Evolutionary conservation across 768 basidiomycete genomes (phyloP), one percentile per base, ranked within the genome.

Genomic region (Lactifluus echinatus): DNA sequence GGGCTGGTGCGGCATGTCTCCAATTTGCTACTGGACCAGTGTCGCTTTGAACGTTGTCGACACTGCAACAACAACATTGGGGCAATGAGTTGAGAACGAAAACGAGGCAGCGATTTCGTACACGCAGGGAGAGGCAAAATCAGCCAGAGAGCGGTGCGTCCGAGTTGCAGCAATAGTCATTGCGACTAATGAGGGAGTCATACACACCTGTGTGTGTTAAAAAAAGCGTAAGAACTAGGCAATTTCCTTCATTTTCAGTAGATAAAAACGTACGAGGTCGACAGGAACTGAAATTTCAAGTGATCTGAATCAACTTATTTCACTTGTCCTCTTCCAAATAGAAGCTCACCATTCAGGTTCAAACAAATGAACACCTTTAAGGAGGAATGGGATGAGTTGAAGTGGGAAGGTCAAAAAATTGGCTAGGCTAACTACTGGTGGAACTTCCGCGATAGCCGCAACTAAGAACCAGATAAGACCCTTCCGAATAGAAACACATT

Each of bases 151-250:
- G 45, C 54, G 54, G 37, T 55, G 48, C 45, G 48, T 48, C 24
- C 44, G 45, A 10, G 54, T 55, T 37, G 54, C 54, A 37, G 44
- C 31, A 26, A 55, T 48, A 8, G 43, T 14, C 54, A 45, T 28
- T 11, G 11, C 17, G 45, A 48, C 15, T 14, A 39, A 15, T 21
- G 50, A 12, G 8, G 50, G 50, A 2, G 8, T 47, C 45, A 48
- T 45, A 45, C 47, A 48, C 54, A 55, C 48, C 54, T 55, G 15
- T 26, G 3, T 37, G n/a, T n/a, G n/a, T n/a, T n/a, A n/a, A n/a
- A n/a, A 10, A 48, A 23, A 14, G 31, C 3, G 29, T 29, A 33
- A 3, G 6, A 19, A 23, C 6, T 33, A 29, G 33, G 7, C 14
- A 19, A 14, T 19, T 12, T 4, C n/a, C 31, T 11, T 4, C 31